phyloP scores from a whole-genome alignment of 306 rosid species.

The barrel medic (Medicago truncatula) region MtrunA17r5.0-ANR NC_053049.1:15722501-15723000 shows the following conservation, averaged over 20 bases:
- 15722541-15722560: not conserved
- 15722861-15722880: slow-evolving; percentile 4
- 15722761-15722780: slow-evolving; percentile 17
- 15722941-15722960: no score
- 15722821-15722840: not conserved
- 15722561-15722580: not conserved
- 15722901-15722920: no score
- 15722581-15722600: not conserved
- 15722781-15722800: slow-evolving; percentile 4
- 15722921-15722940: no score
- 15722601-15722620: slow-evolving; percentile 6
- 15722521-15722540: not conserved
- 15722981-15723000: no score
- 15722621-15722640: slow-evolving; percentile 15
- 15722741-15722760: slow-evolving; percentile 4
- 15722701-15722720: not conserved
- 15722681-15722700: not conserved
- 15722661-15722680: not conserved
- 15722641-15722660: not conserved
- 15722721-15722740: slow-evolving; percentile 17
- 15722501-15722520: not conserved
- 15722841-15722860: slow-evolving; percentile 15
- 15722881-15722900: not conserved
- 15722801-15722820: slow-evolving; percentile 7
- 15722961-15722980: no score